phyloP scores from a whole-genome alignment of 495 filamentous ascomycete genomes.

The Penicillium turbatum region DNA sequence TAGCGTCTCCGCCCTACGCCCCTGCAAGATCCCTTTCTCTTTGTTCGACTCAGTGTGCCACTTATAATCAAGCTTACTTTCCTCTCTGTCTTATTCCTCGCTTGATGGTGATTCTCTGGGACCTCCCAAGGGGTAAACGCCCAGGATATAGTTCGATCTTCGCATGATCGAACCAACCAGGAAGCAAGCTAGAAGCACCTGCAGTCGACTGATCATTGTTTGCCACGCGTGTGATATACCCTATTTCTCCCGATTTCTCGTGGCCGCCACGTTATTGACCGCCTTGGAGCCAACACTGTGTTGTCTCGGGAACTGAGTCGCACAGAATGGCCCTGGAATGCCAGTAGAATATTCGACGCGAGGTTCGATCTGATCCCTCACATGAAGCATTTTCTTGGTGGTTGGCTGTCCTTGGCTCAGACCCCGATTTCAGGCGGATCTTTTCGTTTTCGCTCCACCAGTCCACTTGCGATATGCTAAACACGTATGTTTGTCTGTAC shows the following conservation, averaged over 20 bases:
- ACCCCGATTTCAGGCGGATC: not conserved
- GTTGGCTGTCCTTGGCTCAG: not conserved
- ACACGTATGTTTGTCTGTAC: not conserved
- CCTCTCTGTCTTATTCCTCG: not conserved
- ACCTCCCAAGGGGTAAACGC: not conserved
- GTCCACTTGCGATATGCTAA: not conserved
- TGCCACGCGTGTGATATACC: constrained; percentile 10
- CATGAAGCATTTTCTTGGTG: not conserved
- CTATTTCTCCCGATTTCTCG: constrained; percentile 29
- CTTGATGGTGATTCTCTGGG: not conserved
- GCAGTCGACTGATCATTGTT: constrained; percentile 16
- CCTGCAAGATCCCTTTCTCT: not conserved
- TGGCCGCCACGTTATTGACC: constrained; percentile 42
- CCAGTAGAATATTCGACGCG: constrained; percentile 18
- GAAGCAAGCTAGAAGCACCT: constrained; percentile 2
- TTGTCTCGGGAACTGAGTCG: constrained; percentile 4
- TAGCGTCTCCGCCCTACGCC: not conserved
- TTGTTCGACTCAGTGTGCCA: not conserved
- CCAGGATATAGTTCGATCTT: not conserved
- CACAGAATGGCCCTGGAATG: constrained; percentile 18
- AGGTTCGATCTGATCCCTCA: constrained; percentile 1
- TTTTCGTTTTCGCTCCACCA: not conserved
- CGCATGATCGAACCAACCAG: constrained; percentile 11
- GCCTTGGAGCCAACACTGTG: constrained; percentile 1
- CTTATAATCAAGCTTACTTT: not conserved